These are phyloP conservation scores for Lachnellula arida DNA, from an alignment of 2,329 filamentous ascomycete genomes.

Conservation along the genomic window DNA sequence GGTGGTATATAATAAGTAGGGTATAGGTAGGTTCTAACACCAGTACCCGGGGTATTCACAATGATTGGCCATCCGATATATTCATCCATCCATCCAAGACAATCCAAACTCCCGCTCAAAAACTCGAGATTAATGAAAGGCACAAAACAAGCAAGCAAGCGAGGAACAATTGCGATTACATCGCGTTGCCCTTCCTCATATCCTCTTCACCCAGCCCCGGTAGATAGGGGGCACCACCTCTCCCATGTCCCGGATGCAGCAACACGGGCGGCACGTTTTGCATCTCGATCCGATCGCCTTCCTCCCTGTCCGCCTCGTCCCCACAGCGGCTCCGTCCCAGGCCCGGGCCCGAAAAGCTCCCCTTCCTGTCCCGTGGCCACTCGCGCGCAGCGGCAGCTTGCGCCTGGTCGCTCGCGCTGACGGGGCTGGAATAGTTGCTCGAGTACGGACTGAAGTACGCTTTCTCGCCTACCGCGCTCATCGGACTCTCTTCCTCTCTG, in stretches of 20 bases:
- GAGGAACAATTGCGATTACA: slow-evolving; percentile 5
- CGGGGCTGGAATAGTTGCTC: slow-evolving; percentile 55
- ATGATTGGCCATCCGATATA: background rate
- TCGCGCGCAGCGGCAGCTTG: background rate
- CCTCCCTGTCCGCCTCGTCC: slow-evolving; percentile 15
- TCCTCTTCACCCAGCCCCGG: slow-evolving; percentile 18
- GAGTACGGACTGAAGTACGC: slow-evolving; percentile 56
- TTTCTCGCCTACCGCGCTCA: slow-evolving; percentile 34
- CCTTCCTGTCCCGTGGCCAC: slow-evolving; percentile 19
- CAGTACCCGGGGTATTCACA: background rate
- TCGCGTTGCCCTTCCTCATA: slow-evolving; percentile 16
- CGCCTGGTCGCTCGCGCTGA: slow-evolving; percentile 27
- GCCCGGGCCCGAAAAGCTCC: slow-evolving; percentile 5
- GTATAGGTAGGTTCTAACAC: background rate
- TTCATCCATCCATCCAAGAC: background rate
- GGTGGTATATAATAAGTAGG: background rate
- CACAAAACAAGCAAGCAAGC: background rate
- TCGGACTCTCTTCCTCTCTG: slow-evolving; percentile 21
- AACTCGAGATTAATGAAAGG: background rate
- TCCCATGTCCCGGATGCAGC: slow-evolving; percentile 24
- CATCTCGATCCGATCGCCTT: slow-evolving; percentile 25
- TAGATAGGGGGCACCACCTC: slow-evolving; percentile 3
- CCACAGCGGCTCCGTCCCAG: slow-evolving; percentile 8
- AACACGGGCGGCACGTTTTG: slow-evolving; percentile 25
- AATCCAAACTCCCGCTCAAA: slow-evolving; percentile 5